Base-by-base conservation (phyloP, 306 rosid genomes). In the Datisca glomerata region DNA sequence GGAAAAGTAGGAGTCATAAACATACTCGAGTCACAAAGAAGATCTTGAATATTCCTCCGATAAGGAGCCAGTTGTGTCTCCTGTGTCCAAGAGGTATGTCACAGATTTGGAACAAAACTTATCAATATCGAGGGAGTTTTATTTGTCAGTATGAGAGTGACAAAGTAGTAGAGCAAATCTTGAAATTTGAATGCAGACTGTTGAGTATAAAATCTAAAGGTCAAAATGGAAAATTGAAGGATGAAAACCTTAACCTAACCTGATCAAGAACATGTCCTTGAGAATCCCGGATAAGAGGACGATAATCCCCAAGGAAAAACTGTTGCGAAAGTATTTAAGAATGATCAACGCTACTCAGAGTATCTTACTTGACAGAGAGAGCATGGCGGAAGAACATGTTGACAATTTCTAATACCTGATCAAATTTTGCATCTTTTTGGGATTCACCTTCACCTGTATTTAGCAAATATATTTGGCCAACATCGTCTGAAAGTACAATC, bases 261-360 rank as follows among this genome's bases (percentile, higher is more conserved):
- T 76, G 87, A 72, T 85, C 96, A 66, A 80, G 74, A 66, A 77
- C 69, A 59, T 67, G 49, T 59, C 93, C 96, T 37, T 66, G 69
- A 52, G 57, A 28, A 56, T 85, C 96, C 49, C 63, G 76, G 21
- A 57, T 53, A 48, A 80, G 87, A 46, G 96, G 96, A 12, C 93
- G 87, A 62, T 80, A 85, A 60, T 85, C 96, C 22, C 96, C 93
- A 51, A 85, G 93, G 64, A 76, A 85, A 63, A 85, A 85, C 93
- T 85, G 81, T 52, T 40, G 28, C 60, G 56, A 24, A 53, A 38
- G 6, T 24, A 45, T 61, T 46, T 59, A 31, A 24, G 51, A 46
- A 41, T 39, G 65, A 52, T 55, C 43, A 36, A 12, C 17, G 8
- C 17, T 15, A 36, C 13, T 46, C 20, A 49, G 7, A 25, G 28